Evolutionary conservation across 1,284 basidiomycete species (phyloP).

Genomic region (Takashimella tepidaria): DNA sequence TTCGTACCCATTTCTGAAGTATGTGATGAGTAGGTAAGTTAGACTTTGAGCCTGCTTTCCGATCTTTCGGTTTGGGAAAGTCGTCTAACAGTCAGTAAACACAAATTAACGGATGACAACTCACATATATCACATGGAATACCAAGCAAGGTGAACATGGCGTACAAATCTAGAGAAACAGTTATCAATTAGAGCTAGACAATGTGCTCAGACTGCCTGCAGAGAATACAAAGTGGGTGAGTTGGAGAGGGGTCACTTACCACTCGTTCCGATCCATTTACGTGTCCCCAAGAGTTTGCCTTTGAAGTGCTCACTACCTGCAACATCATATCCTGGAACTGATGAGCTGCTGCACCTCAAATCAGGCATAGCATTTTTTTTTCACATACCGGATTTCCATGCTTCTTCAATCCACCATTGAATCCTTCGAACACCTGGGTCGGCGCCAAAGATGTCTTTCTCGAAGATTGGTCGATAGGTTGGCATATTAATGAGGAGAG

Average conservation of each 20-base stretch:
- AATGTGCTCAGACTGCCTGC: too few species aligned
- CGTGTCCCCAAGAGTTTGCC: constrained; percentile 57
- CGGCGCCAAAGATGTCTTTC: constrained; percentile 43
- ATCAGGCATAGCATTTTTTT: too few species aligned
- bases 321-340: constrained; percentile 59
- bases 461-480: constrained; percentile 24
- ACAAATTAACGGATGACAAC: background rate
- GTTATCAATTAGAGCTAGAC: constrained; percentile 12
- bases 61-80: constrained; percentile 34
- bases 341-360: background rate
- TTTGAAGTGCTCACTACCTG: constrained; percentile 61
- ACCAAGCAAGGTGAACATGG: constrained; percentile 49
- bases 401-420: constrained; percentile 73
- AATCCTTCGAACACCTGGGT: constrained; percentile 66
- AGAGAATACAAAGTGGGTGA: background rate
- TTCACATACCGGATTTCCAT: constrained; percentile 58
- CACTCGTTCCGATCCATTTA: constrained; percentile 75
- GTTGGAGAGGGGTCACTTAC: constrained; percentile 44
- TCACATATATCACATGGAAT: constrained; percentile 55
- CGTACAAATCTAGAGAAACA: constrained; percentile 50
- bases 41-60: constrained; percentile 6
- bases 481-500: constrained; percentile 54
- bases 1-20: constrained; percentile 36
- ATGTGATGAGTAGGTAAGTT: constrained; percentile 22
- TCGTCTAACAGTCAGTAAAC: constrained; percentile 28